Evolutionary conservation across 73 alveolate genomes (phyloP), one percentile per base, ranked within the genome.

Genomic region (Paramecium primaurelia): DNA sequence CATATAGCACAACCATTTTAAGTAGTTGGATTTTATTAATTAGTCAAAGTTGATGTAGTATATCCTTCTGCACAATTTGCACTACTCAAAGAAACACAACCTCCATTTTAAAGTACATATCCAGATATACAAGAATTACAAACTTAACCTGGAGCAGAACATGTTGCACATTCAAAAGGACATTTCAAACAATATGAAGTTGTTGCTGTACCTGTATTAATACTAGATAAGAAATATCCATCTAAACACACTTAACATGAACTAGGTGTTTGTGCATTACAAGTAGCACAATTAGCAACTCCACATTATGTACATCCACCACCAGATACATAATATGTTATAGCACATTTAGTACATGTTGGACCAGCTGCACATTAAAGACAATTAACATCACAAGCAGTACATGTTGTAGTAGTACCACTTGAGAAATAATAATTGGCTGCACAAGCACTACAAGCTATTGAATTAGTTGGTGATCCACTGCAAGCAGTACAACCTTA

Each of bases 1-100:
- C 91, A 80, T 20, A 80, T 49, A n/a, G 71, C 58, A 42, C 91
- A 80, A 6, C 91, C 91, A 44, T 58, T 14, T 64, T 64, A 51
- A 7, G 84, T 64, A 8, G 47, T 0, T 64, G 84, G 84, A 5
- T 40, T 2, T 32, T 64, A 64, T 64, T 64, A 30, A 64, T 28
- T 34, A 0, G 1, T 9, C 26, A 26, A 64, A 8, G 84, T 64
- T 28, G 84, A 10, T 1, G 20, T 0, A 25, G 58, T 6, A 16
- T 28, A 18, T 32, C 75, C 71, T 20, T 44, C 42, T 45, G 44
- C 44, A 36, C 91, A 80, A 80, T 80, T 80, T 22, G 91, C 91
- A 6, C 30, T 3, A 12, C 75, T 26, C 2, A 80, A 25, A 20
- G 42, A 2, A 80, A 80, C 37, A 8, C 91, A 80, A 22, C 91